phyloP scores from a whole-genome alignment of 2,329 filamentous ascomycete species.

The Fusarium drepaniforme region DNA sequence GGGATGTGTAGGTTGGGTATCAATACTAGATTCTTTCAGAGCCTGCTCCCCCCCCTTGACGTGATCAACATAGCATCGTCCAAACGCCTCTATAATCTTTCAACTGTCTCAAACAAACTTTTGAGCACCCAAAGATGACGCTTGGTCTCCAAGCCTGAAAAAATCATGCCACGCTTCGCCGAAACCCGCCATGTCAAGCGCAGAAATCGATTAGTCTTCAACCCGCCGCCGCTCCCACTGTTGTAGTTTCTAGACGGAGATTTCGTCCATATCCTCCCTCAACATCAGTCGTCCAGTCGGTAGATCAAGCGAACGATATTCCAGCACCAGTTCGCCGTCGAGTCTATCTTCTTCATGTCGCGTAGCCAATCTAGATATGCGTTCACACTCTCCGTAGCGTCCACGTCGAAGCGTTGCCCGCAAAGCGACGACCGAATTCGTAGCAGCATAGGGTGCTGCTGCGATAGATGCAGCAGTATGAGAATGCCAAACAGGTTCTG shows the following conservation, averaged over 20 bases:
- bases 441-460: slow-evolving; percentile 62
- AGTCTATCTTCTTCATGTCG: slow-evolving; percentile 67
- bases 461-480: slow-evolving; percentile 66
- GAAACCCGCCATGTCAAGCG: not conserved
- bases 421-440: slow-evolving; percentile 63
- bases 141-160: slow-evolving; percentile 15
- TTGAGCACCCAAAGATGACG: slow-evolving; percentile 3
- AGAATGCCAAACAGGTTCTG: slow-evolving; percentile 72
- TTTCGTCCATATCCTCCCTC: not conserved
- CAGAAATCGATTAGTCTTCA: slow-evolving; percentile 4
- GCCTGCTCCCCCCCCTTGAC: slow-evolving; percentile 13
- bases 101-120: slow-evolving; percentile 4
- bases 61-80: slow-evolving; percentile 31
- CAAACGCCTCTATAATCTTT: slow-evolving; percentile 34
- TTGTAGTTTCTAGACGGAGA: not conserved
- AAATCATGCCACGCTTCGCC: slow-evolving; percentile 15
- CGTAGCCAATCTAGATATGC: slow-evolving; percentile 71
- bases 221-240: not conserved
- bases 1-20: slow-evolving; percentile 21
- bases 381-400: slow-evolving; percentile 61
- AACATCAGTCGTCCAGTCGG: slow-evolving; percentile 46
- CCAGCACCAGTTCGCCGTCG: slow-evolving; percentile 69
- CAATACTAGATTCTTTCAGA: slow-evolving; percentile 30
- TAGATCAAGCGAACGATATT: slow-evolving; percentile 62
- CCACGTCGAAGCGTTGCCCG: slow-evolving; percentile 62